Base-by-base conservation (phyloP, 2,329 filamentous ascomycete genomes). In the Epichloe glyceriae region DNA sequence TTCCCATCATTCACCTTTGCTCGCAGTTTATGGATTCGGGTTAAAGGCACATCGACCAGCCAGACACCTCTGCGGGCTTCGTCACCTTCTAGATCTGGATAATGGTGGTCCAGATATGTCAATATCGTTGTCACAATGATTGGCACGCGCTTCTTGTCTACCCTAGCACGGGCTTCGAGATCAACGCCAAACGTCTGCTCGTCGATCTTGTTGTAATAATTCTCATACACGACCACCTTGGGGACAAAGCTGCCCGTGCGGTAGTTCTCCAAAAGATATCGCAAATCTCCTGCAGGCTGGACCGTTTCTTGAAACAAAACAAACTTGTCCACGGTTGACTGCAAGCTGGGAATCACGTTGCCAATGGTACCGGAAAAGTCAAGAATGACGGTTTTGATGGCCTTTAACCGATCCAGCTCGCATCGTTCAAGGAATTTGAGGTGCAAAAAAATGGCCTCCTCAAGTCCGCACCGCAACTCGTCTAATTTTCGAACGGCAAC, bases 261-360 rank as follows among this genome's bases (percentile, higher is more conserved):
- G 70, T 98, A 98, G 65, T 91, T 98, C 71, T 98, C 93, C 44
- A 98, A 76, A 53, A 98, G 78, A 66, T 97, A 98, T 56, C 93
- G 80, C 58, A 98, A 72, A 67, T 98, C 93, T 39, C 88, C 86
- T 46, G 83, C 66, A 5, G 93, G 93, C 67, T 97, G 93, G n/a
- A 98, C 87, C 0, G 93, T 97, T 73, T 98, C 93, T 67, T 98
- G 93, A 71, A 94, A 98, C 45, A 98, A 77, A 83, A 98, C 89
- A 90, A 98, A 96, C 64, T 94, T 89, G 71, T 98, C 93, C 22
- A 98, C 89, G 0, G 90, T 89, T 53, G 91, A 91, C 69, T 97
- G 93, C 55, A 98, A 73, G 62, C 87, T 94, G 17, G 93, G 94
- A 55, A 98, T 97, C 60, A 96, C 91, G 62, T 98, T 98, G 74